Evolutionary conservation across 345 rosid species (phyloP), one percentile per base, ranked within the genome.

Genomic region (thale cress (Arabidopsis thaliana)): DNA sequence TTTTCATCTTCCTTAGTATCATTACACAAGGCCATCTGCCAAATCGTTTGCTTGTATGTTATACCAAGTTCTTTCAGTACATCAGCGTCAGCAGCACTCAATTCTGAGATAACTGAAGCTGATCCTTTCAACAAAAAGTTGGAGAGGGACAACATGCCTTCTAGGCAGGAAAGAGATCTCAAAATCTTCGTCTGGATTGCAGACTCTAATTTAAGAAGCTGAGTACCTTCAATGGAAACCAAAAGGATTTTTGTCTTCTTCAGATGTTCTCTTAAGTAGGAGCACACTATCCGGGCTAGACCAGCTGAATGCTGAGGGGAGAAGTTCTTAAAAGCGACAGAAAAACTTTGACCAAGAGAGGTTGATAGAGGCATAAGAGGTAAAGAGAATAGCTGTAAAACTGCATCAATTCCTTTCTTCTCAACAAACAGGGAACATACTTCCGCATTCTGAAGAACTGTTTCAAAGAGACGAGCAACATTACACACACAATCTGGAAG

Each of bases 381-480:
- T 85, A 91, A 83, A 49, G 88, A 77, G 78, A 91, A 82, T 72
- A 94, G 79, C 84, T 82, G 87, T 74, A 94, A 74, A 73, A 90
- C 90, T 73, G 88, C 87, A 85, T 94, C 96, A 66, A 90, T 85
- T 55, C 98, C 98, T 81, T 88, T 91, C 85, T 87, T 94, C 85
- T 94, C 97, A 74, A 94, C 88, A 86, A 94, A 94, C 46, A 89
- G 80, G 49, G 91, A 91, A 49, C 97, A 94, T 30, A 93, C 90
- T 72, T 91, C 97, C 30, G 96, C 95, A 85, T 94, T 91, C 83
- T 94, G 97, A 83, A 94, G 96, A 78, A 94, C 82, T 52, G 96
- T 86, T 78, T 94, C 98, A 74, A 94, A 91, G 76, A 94, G 97
- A 50, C 90, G 95, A 67, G 95, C 89, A 77, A 77, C 87, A 84